Conservation (phyloP, 139 green algal genomes). For the Ettlia oleoabundans region DNA sequence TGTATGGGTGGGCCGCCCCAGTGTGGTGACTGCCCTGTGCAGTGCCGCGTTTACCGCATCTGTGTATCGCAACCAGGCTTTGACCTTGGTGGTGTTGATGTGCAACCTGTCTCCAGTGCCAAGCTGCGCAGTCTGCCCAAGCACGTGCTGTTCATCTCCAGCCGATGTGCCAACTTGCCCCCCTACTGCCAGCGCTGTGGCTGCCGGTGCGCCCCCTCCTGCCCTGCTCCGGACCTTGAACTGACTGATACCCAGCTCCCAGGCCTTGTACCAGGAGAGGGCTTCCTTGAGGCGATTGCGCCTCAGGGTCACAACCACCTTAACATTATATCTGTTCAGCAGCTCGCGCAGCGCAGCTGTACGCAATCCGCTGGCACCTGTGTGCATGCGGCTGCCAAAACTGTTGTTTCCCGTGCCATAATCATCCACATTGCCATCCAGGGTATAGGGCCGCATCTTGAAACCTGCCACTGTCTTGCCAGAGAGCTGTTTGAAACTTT, state of each 20-base stretch:
- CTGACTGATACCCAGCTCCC: slow-evolving; percentile 15
- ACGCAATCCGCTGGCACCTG: background rate
- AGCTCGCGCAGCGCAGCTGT: background rate
- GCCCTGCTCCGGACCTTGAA: background rate
- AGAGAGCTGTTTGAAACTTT: background rate
- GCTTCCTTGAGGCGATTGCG: slow-evolving; percentile 21
- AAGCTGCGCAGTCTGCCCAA: too few species aligned
- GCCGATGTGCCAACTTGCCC: too few species aligned
- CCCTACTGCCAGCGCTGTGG: background rate
- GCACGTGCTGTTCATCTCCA: too few species aligned
- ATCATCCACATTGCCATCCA: background rate
- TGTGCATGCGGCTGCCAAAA: background rate
- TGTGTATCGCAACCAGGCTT: slow-evolving; percentile 14
- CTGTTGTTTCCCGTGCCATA: background rate
- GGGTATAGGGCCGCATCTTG: slow-evolving; percentile 21
- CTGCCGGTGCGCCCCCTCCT: background rate
- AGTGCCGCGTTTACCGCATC: slow-evolving; percentile 1
- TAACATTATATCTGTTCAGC: slow-evolving; percentile 18
- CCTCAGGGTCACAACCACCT: slow-evolving; percentile 11
- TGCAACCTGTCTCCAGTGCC: background rate
- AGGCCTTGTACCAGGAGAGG: slow-evolving; percentile 23
- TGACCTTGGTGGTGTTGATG: background rate
- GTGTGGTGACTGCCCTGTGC: background rate
- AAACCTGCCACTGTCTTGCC: slow-evolving; percentile 15
- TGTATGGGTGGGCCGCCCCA: slow-evolving; percentile 14